phyloP scores from a whole-genome alignment of 495 filamentous ascomycete genomes.

The Aspergillus hancockii region DNA sequence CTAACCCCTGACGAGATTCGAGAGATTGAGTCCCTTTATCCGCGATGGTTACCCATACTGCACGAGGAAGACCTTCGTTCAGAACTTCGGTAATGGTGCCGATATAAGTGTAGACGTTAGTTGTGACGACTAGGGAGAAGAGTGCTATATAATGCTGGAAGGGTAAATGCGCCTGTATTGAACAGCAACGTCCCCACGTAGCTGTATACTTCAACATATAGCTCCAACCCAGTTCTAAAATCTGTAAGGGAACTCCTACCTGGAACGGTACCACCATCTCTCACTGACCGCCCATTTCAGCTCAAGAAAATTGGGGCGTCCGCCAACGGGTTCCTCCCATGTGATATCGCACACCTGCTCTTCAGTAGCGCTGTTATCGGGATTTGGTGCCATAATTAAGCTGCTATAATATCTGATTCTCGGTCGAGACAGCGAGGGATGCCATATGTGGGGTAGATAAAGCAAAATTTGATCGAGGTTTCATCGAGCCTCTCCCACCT shows the following conservation, averaged over 20 bases:
- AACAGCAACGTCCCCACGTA: constrained; percentile 62
- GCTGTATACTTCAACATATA: constrained; percentile 20
- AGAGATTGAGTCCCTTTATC: constrained; percentile 58
- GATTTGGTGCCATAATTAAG: too few relatives aligned
- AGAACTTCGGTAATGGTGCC: constrained; percentile 65
- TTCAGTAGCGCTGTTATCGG: too few relatives aligned
- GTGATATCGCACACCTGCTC: too few relatives aligned
- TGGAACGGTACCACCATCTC: constrained; percentile 15
- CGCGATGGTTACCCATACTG: constrained; percentile 71
- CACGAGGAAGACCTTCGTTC: constrained; percentile 72
- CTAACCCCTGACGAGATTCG: constrained; percentile 54
- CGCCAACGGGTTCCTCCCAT: too few relatives aligned
- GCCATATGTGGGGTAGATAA: too few relatives aligned
- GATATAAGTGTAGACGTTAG: constrained; percentile 66
- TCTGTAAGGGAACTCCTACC: constrained; percentile 15
- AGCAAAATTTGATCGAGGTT: too few relatives aligned
- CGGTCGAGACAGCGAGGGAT: too few relatives aligned
- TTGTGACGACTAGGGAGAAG: constrained; percentile 67
- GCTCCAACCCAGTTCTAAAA: background rate
- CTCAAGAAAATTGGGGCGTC: background rate
- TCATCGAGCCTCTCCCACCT: too few relatives aligned
- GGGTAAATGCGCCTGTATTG: constrained; percentile 63
- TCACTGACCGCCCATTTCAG: constrained; percentile 10
- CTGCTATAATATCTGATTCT: too few relatives aligned
- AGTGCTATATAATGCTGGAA: constrained; percentile 70